A percentile compares a stretch with the other conserved stretches of the same genome.
Evolutionary conservation across 169 alveolate species (phyloP).

Genomic region (Cryptosporidium sp.): DNA sequence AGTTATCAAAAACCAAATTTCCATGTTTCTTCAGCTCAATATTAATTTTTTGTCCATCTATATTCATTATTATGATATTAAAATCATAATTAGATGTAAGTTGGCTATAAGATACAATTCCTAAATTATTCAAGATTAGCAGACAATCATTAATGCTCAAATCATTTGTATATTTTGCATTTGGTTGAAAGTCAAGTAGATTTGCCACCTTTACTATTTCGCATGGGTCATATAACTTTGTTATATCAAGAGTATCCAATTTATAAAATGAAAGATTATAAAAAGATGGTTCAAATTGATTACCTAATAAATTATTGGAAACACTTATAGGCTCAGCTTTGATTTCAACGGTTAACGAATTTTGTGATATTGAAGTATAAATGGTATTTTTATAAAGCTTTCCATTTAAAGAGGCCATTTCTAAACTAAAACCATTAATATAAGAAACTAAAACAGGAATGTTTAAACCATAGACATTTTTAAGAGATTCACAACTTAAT

Average conservation of each 20-base stretch:
- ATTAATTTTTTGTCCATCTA: background rate
- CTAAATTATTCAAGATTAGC: background rate
- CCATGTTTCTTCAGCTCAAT: slow-evolving; percentile 30
- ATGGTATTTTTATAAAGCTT: slow-evolving; percentile 20
- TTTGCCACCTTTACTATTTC: background rate
- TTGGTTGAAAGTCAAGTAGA: background rate
- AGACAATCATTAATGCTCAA: background rate
- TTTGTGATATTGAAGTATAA: slow-evolving; percentile 18
- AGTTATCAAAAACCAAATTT: background rate
- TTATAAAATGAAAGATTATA: background rate
- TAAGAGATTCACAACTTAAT: slow-evolving; percentile 6
- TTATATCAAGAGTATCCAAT: slow-evolving; percentile 40
- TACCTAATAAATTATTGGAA: background rate
- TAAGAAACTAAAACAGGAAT: slow-evolving; percentile 30
- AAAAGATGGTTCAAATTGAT: background rate
- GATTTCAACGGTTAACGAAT: background rate
- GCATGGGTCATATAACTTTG: slow-evolving; percentile 31
- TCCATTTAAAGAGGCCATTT: background rate
- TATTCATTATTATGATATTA: background rate
- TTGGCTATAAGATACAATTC: background rate
- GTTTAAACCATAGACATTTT: background rate
- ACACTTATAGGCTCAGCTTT: background rate
- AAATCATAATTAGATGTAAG: slow-evolving; percentile 3
- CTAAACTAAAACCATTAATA: slow-evolving; percentile 10
- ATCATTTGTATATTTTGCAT: background rate